These are phyloP conservation scores for Penicillium subrubescens DNA, from an alignment of 495 filamentous ascomycete species.

Conservation along the genomic window DNA sequence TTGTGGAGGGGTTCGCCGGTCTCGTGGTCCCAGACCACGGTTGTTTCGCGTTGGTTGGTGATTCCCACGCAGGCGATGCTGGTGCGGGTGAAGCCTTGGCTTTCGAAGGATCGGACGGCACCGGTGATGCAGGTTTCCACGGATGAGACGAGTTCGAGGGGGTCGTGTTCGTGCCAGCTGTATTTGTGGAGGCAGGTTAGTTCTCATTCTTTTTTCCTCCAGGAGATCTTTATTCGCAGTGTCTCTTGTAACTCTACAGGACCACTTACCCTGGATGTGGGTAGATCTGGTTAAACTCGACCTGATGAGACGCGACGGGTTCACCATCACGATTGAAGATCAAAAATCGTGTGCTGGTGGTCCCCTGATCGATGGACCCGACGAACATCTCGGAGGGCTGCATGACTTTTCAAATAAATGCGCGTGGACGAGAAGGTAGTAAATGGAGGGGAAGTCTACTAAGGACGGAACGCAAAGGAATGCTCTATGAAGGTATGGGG, in stretches of 20 bases:
- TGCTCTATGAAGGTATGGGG: background rate
- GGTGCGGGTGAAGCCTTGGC: constrained; percentile 63
- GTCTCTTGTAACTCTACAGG: background rate
- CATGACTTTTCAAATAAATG: constrained; percentile 21
- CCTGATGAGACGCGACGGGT: constrained; percentile 84
- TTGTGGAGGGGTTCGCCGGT: constrained; percentile 87
- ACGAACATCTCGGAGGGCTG: constrained; percentile 49
- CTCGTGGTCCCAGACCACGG: constrained; percentile 83
- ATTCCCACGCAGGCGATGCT: constrained; percentile 85
- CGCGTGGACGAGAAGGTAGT: background rate
- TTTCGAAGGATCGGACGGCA: constrained; percentile 70
- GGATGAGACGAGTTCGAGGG: constrained; percentile 72
- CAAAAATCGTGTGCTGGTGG: constrained; percentile 88
- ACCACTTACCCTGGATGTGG: constrained; percentile 82
- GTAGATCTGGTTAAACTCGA: constrained; percentile 88
- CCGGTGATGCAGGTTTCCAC: constrained; percentile 83
- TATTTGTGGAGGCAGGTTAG: background rate
- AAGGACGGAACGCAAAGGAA: constrained; percentile 1
- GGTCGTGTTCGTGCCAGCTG: constrained; percentile 95
- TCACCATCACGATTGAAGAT: constrained; percentile 83
- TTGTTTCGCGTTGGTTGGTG: constrained; percentile 95
- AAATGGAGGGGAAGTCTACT: background rate
- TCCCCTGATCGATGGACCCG: constrained; percentile 87
- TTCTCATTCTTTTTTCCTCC: background rate
- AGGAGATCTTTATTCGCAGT: background rate